Evolutionary conservation across 352 stramenopile genomes (phyloP).

Genomic region (Globisporangium radiosum): DNA sequence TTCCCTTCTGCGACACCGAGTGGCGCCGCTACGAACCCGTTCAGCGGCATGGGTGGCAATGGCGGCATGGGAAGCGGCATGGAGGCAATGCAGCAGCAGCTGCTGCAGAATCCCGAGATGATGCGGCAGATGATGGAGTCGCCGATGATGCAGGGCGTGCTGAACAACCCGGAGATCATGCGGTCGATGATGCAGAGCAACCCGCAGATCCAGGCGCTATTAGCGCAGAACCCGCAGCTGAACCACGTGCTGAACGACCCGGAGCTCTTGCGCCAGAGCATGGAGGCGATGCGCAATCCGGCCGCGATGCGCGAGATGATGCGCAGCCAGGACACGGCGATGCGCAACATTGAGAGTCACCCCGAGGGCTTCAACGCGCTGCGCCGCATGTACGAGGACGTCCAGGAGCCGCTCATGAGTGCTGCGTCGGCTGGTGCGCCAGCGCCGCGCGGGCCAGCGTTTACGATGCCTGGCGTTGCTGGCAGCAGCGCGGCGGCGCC

Average conservation of each 20-base stretch:
- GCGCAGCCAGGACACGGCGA: constrained; percentile 94
- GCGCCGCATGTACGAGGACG: constrained; percentile 90
- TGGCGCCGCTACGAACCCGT: constrained; percentile 34
- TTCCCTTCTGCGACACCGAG: constrained; percentile 23
- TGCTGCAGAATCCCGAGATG: constrained; percentile 87
- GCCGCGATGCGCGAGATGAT: constrained; percentile 95
- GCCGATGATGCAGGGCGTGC: constrained; percentile 89
- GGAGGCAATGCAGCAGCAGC: constrained; percentile 83
- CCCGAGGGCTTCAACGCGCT: constrained; percentile 96
- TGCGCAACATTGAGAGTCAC: constrained; percentile 97
- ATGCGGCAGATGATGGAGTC: constrained; percentile 87
- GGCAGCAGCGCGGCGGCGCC: constrained; percentile 22
- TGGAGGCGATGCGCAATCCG: constrained; percentile 97
- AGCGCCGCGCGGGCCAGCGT: constrained; percentile 47
- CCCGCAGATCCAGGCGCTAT: constrained; percentile 91
- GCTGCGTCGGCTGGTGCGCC: constrained; percentile 53
- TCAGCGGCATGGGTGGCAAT: constrained; percentile 16
- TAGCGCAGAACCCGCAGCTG: constrained; percentile 95
- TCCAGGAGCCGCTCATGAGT: constrained; percentile 96
- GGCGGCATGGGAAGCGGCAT: constrained; percentile 33
- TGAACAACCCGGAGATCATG: constrained; percentile 96
- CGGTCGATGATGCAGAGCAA: constrained; percentile 94
- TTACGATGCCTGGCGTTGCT: constrained; percentile 80
- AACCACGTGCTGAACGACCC: constrained; percentile 95
- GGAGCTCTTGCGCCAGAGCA: constrained; percentile 90